phyloP scores from a whole-genome alignment of 768 basidiomycete species.

The Fomitopsis pulvina region DNA sequence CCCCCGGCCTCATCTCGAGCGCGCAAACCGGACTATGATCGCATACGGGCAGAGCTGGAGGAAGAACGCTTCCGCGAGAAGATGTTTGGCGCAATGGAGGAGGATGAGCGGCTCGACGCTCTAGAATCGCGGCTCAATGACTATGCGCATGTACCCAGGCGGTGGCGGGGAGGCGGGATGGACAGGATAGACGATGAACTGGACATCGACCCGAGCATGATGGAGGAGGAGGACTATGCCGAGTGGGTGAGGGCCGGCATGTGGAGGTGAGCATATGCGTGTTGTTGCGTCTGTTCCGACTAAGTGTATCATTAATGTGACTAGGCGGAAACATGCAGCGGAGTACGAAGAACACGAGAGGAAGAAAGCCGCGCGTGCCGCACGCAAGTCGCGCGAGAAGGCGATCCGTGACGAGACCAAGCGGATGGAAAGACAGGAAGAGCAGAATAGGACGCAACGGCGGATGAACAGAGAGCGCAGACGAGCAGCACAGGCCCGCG shows the following conservation, averaged over 20 bases:
- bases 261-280: constrained; percentile 52
- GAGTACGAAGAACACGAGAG: constrained; percentile 59
- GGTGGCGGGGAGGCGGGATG: constrained; percentile 46
- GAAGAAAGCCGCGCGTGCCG: constrained; percentile 45
- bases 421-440: constrained; percentile 42
- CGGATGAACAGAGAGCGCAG: constrained; percentile 41
- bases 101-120: constrained; percentile 63
- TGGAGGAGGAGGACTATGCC: constrained; percentile 86
- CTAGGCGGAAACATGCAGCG: constrained; percentile 60
- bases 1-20: constrained; percentile 14
- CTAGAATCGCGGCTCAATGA: constrained; percentile 60
- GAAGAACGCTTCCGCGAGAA: constrained; percentile 65
- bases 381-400: constrained; percentile 48
- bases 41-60: constrained; percentile 48
- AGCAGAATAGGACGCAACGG: constrained; percentile 44
- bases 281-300: background rate
- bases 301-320: too few relatives aligned
- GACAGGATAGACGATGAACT: constrained; percentile 39
- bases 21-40: constrained; percentile 38
- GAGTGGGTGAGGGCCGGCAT: constrained; percentile 85
- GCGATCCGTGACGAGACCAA: constrained; percentile 46
- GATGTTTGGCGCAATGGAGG: constrained; percentile 64
- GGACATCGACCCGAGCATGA: constrained; percentile 33
- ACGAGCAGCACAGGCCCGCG: constrained; percentile 39
- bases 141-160: constrained; percentile 65